Percentiles rank a stretch among this genome's conserved stretches.
Evolutionary conservation across 768 basidiomycete species (phyloP).

Genomic region (Boletellus emodensis): DNA sequence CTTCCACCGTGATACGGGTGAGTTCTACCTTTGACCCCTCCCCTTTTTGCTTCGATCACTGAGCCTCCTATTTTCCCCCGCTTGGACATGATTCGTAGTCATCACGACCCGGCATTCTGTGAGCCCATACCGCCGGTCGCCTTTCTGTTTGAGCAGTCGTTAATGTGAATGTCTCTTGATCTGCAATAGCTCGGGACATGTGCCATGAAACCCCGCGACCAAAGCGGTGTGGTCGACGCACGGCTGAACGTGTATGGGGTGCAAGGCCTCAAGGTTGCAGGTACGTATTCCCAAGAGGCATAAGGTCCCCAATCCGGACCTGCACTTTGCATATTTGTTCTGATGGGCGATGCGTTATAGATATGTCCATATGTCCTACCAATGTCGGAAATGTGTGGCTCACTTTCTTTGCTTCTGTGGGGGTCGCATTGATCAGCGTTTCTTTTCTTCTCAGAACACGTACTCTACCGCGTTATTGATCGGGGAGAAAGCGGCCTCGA

Average conservation of each 20-base stretch:
- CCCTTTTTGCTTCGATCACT: too few relatives aligned
- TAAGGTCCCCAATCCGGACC: too few relatives aligned
- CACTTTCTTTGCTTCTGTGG: too few relatives aligned
- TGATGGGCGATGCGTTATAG: not conserved
- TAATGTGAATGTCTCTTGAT: too few relatives aligned
- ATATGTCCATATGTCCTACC: conserved; percentile 30
- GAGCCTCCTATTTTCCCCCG: not conserved
- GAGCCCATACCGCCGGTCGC: not conserved
- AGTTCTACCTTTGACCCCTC: not conserved
- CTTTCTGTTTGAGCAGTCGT: too few relatives aligned
- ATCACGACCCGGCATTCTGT: not conserved
- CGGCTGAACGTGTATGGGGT: conserved; percentile 16
- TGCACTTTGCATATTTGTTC: too few relatives aligned
- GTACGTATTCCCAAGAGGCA: conserved; percentile 3
- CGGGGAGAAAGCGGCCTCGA: conserved; percentile 59
- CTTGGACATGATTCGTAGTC: not conserved
- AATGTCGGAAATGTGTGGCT: conserved; percentile 4
- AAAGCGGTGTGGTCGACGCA: conserved; percentile 11
- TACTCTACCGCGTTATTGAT: conserved; percentile 43
- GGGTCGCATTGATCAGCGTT: too few relatives aligned
- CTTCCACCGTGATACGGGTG: conserved; percentile 12
- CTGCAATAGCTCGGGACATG: conserved; percentile 55
- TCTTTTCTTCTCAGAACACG: conserved; percentile 34
- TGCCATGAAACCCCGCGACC: conserved; percentile 51
- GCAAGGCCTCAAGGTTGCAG: conserved; percentile 13